Evolutionary conservation across 2,329 filamentous ascomycete genomes (phyloP), one percentile per base, ranked within the genome.

Genomic region (Penicillium sp.): DNA sequence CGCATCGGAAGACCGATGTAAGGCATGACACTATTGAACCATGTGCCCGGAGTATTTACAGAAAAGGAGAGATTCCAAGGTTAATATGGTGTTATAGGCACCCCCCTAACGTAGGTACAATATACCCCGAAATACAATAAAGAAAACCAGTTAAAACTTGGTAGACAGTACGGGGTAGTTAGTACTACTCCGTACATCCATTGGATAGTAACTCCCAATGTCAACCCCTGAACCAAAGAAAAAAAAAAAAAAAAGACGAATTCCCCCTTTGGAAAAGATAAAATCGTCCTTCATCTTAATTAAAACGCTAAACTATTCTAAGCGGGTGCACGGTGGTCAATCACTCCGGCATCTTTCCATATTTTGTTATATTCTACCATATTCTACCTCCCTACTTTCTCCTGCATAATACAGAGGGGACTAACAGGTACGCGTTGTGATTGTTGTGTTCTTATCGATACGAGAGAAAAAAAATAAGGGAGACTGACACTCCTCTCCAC

Each of bases 251-350:
- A 36, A 35, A 6, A 21, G 6, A 35, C 5, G n/a, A 17, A 2
- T n/a, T 25, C 13, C 13, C 13, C 41, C 23, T 35, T 19, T 5
- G 29, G 31, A n/a, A n/a, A 43, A 41, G 9, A 41, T 19, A 33
- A 47, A 58, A 58, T 55, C 57, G 54, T 54, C 63, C 62, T 67
- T 66, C 63, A 66, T 66, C 63, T 66, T 66, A 65, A 59, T 53
- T 53, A 31, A 31, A 29, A 36, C 53, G 62, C 65, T 67, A 67
- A 61, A 54, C 63, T 58, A 27, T 36, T 55, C 45, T 62, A 51
- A 59, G 38, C 36, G 5, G 31, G 60, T 66, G 64, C 64, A 66
- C 64, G 64, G 63, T 44, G 27, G 29, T 57, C 55, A 49, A 29
- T 55, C 60, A 62, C 57, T 61, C 60, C 60, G 58, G 56, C 55